Base-by-base conservation (phyloP, 257 asterid genomes). In the Cinchona pubescens region DNA sequence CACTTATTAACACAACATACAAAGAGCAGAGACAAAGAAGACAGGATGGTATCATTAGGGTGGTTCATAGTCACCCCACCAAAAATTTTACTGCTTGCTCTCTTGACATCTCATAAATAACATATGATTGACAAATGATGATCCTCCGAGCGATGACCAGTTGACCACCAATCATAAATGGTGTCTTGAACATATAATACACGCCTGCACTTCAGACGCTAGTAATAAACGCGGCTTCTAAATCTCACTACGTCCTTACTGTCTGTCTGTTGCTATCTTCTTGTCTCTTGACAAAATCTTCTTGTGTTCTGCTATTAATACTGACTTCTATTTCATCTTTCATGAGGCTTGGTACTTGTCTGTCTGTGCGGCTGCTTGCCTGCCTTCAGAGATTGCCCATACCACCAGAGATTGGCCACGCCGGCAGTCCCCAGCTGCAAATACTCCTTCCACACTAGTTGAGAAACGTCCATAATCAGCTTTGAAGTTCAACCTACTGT, bases 371-470 rank as follows among this genome's bases (percentile, higher is more conserved):
- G 99, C 99, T 55, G 98, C 89, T 79, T 91, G 97, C 59, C 99
- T 83, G 68, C 99, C 99, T 87, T 95, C 99, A 1, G 88, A 80
- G 73, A 95, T 95, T 23, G 99, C 99, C 99, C 99, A 95, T 34
- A 95, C 98, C 61, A 95, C 99, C 51, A 95, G 88, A 48, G 99
- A 95, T 46, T 95, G 99, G 1, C 99, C 99, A 2, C 98, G 87
- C 21, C 99, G 85, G 78, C 99, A 95, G 74, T 95, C 99, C n/a
- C 99, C 98, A 11, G 99, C 97, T 8, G 98, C 98, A 61, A 95
- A 95, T 45, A 95, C 88, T 4, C 99, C 99, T 42, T 95, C 96
- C 3, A 88, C 87, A 55, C 73, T 95, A 49, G 99, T 95, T 7
- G 97, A 84, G 81, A 87, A 95, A 4, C 86, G 88, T 8, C 99